Evolutionary conservation across 2,329 filamentous ascomycete genomes (phyloP), one percentile per base, ranked within the genome.

Genomic region (Alternaria ventricosa): DNA sequence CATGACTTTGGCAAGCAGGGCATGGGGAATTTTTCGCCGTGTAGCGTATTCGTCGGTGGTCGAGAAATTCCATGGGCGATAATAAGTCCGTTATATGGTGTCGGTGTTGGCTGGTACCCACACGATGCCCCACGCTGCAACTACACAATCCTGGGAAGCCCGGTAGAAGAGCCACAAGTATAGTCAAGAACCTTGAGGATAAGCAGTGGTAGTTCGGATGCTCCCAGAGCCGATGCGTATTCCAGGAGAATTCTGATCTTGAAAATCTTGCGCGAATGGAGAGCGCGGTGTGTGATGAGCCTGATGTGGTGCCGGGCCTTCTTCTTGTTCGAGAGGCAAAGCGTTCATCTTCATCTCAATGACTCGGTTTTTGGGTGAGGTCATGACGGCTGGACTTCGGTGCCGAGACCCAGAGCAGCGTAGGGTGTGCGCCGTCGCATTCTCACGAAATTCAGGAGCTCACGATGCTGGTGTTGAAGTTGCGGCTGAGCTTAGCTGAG

Each of bases 401-500:
- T 45, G 56, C 46, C 49, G 28, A 51, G 51, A 49, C 53, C 58
- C 13, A 59, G 56, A 47, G 49, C 45, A 57, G 63, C 15, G 59
- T 55, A 55, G 59, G 55, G 43, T 54, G 33, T 58, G 25, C 30
- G 49, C 44, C 41, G 51, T 46, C 45, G 54, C 47, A 36, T 63
- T 53, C 20, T 8, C 36, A 25, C 55, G 45, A 28, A 36, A 46
- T 28, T 47, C 53, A 54, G 46, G 51, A 65, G 51, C 54, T 51
- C 56, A 46, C 18, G 60, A 62, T 62, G 57, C 46, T 58, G 57
- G 57, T 59, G 54, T 55, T 66, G 60, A 41, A 30, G 57, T 58
- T 50, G 55, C 30, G 58, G 59, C 63, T 63, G 61, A 63, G 55
- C 45, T 54, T 46, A 41, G 20, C 23, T 50, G 46, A 33, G 55